Evolutionary conservation across 129 eudicot genomes (phyloP), one percentile per base, ranked within the genome.

Genomic region (Saussurea involucrata): DNA sequence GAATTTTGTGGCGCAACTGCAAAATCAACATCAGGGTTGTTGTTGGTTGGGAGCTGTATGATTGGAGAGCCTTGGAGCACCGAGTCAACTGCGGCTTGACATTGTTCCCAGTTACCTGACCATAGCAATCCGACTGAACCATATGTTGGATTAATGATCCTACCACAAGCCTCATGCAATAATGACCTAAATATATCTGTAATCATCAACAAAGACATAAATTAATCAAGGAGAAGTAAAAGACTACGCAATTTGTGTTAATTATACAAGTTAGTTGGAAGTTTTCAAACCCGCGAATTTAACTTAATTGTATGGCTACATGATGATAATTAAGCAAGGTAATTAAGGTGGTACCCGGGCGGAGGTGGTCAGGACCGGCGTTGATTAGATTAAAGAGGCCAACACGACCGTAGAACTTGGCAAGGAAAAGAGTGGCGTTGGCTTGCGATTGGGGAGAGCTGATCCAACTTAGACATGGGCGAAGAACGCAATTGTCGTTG

Each of bases 131-230:
- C 94, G 11, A 80, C 82, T 18, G 94, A 84, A 21, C 94, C 94
- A 75, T 80, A 84, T 69, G 82, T 75, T 1, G 94, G 94, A 82
- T 89, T 89, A 8, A 86, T 83, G 5, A 89, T 82, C 69, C 94
- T 68, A 6, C 94, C 94, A 76, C 94, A 89, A 4, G 94, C 88
- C 75, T 89, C 94, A 77, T 86, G 80, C 24, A 89, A 63, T n/a
- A 89, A 58, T 6, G 94, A 89, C 40, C 77, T 76, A 58, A 87
- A 84, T 55, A 82, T 73, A 0, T 82, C 91, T 84, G 83, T 28
- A 10, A 58, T 33, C 21, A 70, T 70, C 4, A 49, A 55, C 1
- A 67, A 12, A 4, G 29, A 78, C 6, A 10, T 20, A 37, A 15
- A 63, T 33, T 29, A 61, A 36, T 63, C 18, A 46, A 32, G 12